Conservation (phyloP, 139 green algal species). For the Trebouxia sp. region DNA sequence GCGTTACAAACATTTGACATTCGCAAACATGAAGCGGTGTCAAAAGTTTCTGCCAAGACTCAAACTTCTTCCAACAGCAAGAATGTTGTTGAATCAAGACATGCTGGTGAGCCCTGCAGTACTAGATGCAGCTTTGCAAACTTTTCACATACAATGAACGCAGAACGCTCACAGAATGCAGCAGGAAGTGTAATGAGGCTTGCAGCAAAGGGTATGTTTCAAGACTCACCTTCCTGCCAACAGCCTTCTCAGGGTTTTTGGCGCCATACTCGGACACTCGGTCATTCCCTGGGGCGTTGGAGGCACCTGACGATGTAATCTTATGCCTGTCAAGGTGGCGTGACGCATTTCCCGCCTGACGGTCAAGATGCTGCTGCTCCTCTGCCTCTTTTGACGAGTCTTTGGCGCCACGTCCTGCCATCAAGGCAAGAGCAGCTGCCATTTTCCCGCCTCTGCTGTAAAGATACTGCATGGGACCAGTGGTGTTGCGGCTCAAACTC, state of each 20-base stretch:
- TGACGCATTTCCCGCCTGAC: background rate
- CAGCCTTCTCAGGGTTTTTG: background rate
- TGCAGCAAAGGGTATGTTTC: background rate
- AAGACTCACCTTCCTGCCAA: background rate
- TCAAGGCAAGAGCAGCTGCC: background rate
- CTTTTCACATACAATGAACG: too few species aligned
- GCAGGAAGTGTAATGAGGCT: too few species aligned
- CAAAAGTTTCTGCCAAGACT: too few species aligned
- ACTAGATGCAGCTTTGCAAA: too few species aligned
- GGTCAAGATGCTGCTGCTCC: background rate
- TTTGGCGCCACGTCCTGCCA: background rate
- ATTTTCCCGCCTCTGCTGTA: constrained; percentile 19
- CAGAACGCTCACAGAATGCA: too few species aligned
- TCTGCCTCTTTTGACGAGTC: too few species aligned
- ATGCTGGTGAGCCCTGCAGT: too few species aligned
- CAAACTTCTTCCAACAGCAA: too few species aligned
- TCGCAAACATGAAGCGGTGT: too few species aligned
- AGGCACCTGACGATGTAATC: background rate
- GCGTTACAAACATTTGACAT: too few species aligned
- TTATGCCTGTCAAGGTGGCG: background rate
- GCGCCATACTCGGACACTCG: background rate
- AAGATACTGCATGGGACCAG: background rate
- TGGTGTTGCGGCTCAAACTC: constrained; percentile 5
- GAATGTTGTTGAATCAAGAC: too few species aligned
- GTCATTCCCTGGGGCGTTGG: background rate